These are phyloP conservation scores for Annulohypoxylon moriforme DNA, from an alignment of 495 filamentous ascomycete genomes.

Conservation along the genomic window DNA sequence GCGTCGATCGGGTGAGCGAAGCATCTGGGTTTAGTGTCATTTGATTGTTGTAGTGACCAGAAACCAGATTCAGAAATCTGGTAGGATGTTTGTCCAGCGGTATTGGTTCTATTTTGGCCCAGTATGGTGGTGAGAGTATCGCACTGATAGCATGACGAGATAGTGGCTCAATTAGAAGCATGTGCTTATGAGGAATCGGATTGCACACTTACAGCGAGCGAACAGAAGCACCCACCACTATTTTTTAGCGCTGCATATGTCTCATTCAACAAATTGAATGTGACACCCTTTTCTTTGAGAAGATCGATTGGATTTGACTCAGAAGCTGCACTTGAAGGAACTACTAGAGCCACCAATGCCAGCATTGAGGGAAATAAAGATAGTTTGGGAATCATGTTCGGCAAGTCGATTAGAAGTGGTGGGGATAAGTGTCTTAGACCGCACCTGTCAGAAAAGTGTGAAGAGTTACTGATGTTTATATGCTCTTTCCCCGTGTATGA, in stretches of 20 bases:
- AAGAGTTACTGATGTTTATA: not conserved
- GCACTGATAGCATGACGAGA: constrained; percentile 15
- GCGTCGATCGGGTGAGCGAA: constrained; percentile 50
- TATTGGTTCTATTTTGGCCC: constrained; percentile 12
- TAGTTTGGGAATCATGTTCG: not conserved
- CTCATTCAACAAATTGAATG: constrained; percentile 10
- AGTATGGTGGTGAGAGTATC: constrained; percentile 19
- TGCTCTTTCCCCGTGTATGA: not conserved
- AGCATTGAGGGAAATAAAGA: constrained; percentile 4
- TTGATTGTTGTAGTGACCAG: constrained; percentile 40
- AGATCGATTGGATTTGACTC: not conserved
- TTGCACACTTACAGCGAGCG: constrained; percentile 22
- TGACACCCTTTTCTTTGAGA: constrained; percentile 17
- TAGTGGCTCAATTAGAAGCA: not conserved
- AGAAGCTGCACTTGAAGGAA: not conserved
- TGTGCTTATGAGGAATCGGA: no score
- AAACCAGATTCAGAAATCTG: constrained; percentile 22
- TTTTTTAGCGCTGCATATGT: constrained; percentile 2
- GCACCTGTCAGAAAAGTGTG: not conserved
- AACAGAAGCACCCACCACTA: constrained; percentile 19
- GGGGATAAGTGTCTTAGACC: not conserved
- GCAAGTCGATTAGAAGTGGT: not conserved
- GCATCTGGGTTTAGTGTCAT: constrained; percentile 45
- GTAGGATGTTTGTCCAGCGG: constrained; percentile 28
- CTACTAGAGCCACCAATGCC: not conserved